Base-by-base conservation (phyloP, 2,329 filamentous ascomycete genomes). In the Thermoascus crustaceus region DNA sequence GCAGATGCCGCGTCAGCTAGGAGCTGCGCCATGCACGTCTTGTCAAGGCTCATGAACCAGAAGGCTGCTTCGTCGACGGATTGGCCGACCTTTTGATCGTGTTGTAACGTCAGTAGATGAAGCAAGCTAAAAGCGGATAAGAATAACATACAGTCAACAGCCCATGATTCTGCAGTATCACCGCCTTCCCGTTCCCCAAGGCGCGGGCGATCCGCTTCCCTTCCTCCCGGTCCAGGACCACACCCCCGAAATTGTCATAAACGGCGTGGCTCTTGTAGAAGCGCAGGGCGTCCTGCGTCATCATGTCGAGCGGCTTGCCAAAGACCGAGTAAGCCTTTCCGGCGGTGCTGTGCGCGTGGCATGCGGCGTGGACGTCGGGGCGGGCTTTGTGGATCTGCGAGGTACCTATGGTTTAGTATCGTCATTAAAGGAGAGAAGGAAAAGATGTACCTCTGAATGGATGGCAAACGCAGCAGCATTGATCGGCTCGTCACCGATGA, bases 101-200 rank as follows among this genome's bases (percentile, higher is more conserved):
- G 11, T 20, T 4, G 20, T 22, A 13, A 9, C 5, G 5, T 16
- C 4, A 24, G 7, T 3, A 19, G 21, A 19, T 16, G 14, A 37
- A 26, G 29, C 2, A 5, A 17, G 7, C 2, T 13, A 31, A 11
- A 6, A 7, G 4, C n/a, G 19, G 9, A 2, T 7, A 31, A 19
- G 16, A 4, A 21, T 29, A 13, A 29, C 35, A 11, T n/a, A 64
- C 65, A 1, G 73, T 74, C 39, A 76, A 50, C 11, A 76, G 52
- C 0, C 73, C 73, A 48, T 76, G 72, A 46, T 74, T 75, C 43
- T 67, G 63, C n/a, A 76, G 53, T 9, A 76, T 56, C 4, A 64
- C 70, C 0, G 70, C 72, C 48, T 75, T 76, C 35, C 63, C 66
- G 11, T 45, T 41, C 1, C 71, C 72, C 4, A 76, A 55, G 0